Percentiles rank a stretch among this genome's conserved stretches.
Conservation (phyloP, 164 flowering plant species). For the Malania oleifera region DNA sequence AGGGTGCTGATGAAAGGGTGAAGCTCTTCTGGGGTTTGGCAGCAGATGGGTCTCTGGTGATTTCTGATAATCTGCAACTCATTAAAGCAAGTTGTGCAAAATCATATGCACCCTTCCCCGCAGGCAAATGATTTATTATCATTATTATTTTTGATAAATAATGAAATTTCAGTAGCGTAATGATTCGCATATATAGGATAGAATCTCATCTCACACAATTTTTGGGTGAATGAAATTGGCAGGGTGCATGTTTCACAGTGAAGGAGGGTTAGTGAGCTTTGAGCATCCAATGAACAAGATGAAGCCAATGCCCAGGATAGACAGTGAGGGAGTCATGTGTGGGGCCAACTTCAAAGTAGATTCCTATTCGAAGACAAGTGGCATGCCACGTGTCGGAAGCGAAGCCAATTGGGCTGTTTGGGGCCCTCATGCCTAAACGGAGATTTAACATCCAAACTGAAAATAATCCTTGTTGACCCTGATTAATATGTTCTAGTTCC, state of each 20-base stretch:
- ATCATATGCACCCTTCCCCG: conserved; percentile 78
- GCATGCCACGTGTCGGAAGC: conserved; percentile 68
- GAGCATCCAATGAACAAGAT: conserved; percentile 73
- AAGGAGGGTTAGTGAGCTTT: conserved; percentile 58
- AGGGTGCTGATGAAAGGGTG: conserved; percentile 51
- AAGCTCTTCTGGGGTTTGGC: conserved; percentile 74
- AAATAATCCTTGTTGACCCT: no score
- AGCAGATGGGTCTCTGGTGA: conserved; percentile 68
- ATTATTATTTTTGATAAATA: background rate
- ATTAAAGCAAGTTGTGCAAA: conserved; percentile 69
- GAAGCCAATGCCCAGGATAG: conserved; percentile 75
- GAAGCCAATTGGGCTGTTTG: conserved; percentile 56
- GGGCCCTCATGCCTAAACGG: conserved; percentile 23
- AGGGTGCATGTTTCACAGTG: conserved; percentile 75
- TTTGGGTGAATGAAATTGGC: conserved; percentile 9
- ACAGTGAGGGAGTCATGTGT: conserved; percentile 68
- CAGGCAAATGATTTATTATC: conserved; percentile 29
- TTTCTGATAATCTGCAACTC: conserved; percentile 50
- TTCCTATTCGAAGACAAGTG: conserved; percentile 26
- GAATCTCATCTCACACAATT: no score
- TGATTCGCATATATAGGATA: no score
- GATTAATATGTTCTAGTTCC: no score
- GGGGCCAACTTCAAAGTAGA: conserved; percentile 77
- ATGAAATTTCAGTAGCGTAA: background rate
- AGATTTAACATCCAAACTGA: no score